Evolutionary conservation across 1,284 basidiomycete genomes (phyloP).

Genomic region (Ceratobasidium theobromae): DNA sequence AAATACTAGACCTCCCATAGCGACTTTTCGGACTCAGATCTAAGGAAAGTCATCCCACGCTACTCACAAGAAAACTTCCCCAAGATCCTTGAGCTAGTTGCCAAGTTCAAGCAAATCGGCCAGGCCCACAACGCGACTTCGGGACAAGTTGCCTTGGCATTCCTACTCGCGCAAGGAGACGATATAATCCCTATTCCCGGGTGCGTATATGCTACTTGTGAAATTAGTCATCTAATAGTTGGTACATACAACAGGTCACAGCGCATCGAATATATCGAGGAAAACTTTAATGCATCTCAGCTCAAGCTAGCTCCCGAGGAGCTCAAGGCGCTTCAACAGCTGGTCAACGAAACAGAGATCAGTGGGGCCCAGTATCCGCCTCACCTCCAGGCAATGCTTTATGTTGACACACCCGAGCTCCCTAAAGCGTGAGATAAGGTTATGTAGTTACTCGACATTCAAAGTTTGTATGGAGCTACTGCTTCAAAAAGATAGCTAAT

Average conservation of each 20-base stretch:
- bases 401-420: slow-evolving; percentile 20
- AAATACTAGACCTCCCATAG: neutral
- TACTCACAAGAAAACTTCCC: slow-evolving; percentile 56
- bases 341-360: slow-evolving; percentile 44
- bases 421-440: neutral
- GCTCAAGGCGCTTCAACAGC: slow-evolving; percentile 43
- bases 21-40: slow-evolving; percentile 39
- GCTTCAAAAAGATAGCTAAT: too few species aligned
- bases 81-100: slow-evolving; percentile 56
- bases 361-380: slow-evolving; percentile 7
- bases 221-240: neutral
- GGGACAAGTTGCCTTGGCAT: slow-evolving; percentile 49
- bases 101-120: slow-evolving; percentile 50
- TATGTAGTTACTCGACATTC: too few species aligned
- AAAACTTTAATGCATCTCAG: slow-evolving; percentile 47
- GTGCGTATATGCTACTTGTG: neutral
- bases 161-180: slow-evolving; percentile 44
- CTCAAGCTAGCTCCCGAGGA: slow-evolving; percentile 47
- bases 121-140: slow-evolving; percentile 41
- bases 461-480: too few species aligned
- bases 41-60: slow-evolving; percentile 26
- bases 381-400: neutral
- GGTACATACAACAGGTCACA: slow-evolving; percentile 7
- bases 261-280: slow-evolving; percentile 45
- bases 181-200: slow-evolving; percentile 46